Conservation (phyloP, 2,329 filamentous ascomycete genomes). For the Stylonectria norvegica region DNA sequence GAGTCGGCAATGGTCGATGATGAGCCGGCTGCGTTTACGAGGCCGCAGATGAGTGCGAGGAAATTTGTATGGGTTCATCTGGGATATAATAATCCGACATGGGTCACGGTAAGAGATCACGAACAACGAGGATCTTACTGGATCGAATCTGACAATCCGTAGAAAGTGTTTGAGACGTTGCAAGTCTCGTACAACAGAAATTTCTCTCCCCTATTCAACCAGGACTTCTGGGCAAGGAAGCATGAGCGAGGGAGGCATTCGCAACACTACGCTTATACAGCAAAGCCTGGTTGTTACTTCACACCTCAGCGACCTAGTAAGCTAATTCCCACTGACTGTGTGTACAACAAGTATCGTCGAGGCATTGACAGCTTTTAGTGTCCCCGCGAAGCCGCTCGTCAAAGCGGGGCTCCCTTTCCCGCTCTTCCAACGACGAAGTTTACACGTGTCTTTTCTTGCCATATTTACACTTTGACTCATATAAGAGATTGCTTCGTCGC, state of each 20-base stretch:
- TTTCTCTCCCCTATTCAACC: slow-evolving; percentile 39
- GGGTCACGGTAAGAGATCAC: slow-evolving; percentile 48
- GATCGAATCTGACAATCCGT: slow-evolving; percentile 7
- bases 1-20: slow-evolving; percentile 32
- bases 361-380: slow-evolving; percentile 21
- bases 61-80: slow-evolving; percentile 59
- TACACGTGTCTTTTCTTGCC: slow-evolving; percentile 53
- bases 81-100: slow-evolving; percentile 55
- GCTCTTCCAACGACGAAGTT: slow-evolving; percentile 27
- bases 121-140: background rate
- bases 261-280: slow-evolving; percentile 48
- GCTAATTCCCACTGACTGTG: slow-evolving; percentile 11
- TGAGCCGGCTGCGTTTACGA: slow-evolving; percentile 29
- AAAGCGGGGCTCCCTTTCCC: slow-evolving; percentile 28
- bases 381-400: slow-evolving; percentile 35
- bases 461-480: slow-evolving; percentile 64
- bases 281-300: slow-evolving; percentile 48
- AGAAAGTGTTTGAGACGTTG: slow-evolving; percentile 45
- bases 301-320: slow-evolving; percentile 37
- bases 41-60: slow-evolving; percentile 34
- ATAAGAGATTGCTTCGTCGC: slow-evolving; percentile 53
- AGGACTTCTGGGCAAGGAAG: slow-evolving; percentile 47
- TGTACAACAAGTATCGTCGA: no score
- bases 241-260: slow-evolving; percentile 48
- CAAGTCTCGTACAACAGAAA: slow-evolving; percentile 37